A percentile compares a stretch with the other conserved stretches of the same genome.
Evolutionary conservation across 805 yeast genomes (phyloP).

Genomic region (Phaffomyces thermotolerans): DNA sequence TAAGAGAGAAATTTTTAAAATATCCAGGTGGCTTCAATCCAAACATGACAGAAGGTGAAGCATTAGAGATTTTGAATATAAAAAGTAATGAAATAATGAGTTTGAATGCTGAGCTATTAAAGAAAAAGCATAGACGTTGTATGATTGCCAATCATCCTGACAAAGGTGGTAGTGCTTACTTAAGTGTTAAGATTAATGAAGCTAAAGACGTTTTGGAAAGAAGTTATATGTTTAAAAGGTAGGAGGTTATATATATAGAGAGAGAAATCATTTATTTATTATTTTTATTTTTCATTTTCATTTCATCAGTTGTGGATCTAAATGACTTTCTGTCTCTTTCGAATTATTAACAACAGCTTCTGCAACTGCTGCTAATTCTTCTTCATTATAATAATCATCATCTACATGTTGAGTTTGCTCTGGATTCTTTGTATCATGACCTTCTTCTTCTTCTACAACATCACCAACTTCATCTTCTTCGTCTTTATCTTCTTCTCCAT

Average conservation of each 20-base stretch:
- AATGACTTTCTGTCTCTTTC: conserved; percentile 4
- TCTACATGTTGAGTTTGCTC: neutral
- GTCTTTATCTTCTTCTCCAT: conserved; percentile 1
- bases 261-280: neutral
- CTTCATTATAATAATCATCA: conserved; percentile 15
- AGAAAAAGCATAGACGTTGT: conserved; percentile 63
- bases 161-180: conserved; percentile 74
- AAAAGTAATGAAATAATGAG: conserved; percentile 47
- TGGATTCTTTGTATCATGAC: neutral
- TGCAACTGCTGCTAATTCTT: conserved; percentile 22
- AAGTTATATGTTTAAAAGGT: conserved; percentile 35
- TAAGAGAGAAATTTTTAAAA: conserved; percentile 27
- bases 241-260: neutral
- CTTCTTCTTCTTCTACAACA: conserved; percentile 2
- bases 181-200: conserved; percentile 80
- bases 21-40: conserved; percentile 57
- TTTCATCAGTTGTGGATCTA: conserved; percentile 15
- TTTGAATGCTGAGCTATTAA: conserved; percentile 42
- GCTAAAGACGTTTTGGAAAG: conserved; percentile 78
- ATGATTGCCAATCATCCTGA: conserved; percentile 88
- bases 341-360: conserved; percentile 19
- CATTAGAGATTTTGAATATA: conserved; percentile 56
- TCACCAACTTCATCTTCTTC: conserved; percentile 1
- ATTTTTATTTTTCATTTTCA: neutral
- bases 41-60: conserved; percentile 65